Percentiles rank a stretch among this genome's conserved stretches.
These are phyloP conservation scores for Trametes coccinea DNA, from an alignment of 768 basidiomycete genomes.

Conservation along the genomic window DNA sequence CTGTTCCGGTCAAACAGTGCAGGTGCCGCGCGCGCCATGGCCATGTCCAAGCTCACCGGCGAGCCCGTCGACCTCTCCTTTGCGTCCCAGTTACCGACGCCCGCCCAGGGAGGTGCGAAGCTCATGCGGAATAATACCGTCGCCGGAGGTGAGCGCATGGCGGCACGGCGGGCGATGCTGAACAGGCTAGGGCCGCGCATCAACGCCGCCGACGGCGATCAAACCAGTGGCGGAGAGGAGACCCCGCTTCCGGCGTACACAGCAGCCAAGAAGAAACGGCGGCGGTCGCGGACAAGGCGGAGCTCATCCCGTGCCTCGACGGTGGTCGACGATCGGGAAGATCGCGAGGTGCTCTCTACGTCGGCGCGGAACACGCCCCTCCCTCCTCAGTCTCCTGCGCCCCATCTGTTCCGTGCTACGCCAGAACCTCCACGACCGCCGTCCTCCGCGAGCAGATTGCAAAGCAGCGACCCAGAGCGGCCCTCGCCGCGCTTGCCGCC, in stretches of 20 bases:
- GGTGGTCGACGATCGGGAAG: conserved; percentile 48
- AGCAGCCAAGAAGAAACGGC: conserved; percentile 48
- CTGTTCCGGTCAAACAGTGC: conserved; percentile 90
- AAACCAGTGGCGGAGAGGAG: conserved; percentile 38
- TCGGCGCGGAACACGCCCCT: conserved; percentile 59
- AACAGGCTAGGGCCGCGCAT: conserved; percentile 58
- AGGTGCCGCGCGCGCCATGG: conserved; percentile 67
- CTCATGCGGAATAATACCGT: conserved; percentile 73
- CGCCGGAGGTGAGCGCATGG: conserved; percentile 76
- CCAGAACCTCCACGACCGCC: conserved; percentile 25
- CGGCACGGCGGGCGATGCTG: conserved; percentile 68
- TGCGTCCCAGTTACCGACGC: conserved; percentile 42
- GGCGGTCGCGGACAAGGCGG: conserved; percentile 45
- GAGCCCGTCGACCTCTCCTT: conserved; percentile 59
- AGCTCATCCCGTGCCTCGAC: conserved; percentile 41
- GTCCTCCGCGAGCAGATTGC: conserved; percentile 16
- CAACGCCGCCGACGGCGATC: conserved; percentile 64
- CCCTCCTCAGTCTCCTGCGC: conserved; percentile 53
- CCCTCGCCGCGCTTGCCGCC: conserved; percentile 6
- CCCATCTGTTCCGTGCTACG: conserved; percentile 33
- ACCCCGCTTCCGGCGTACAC: conserved; percentile 34
- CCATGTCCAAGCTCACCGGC: conserved; percentile 85
- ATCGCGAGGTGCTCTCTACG: conserved; percentile 38
- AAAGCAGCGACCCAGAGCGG: conserved; percentile 13
- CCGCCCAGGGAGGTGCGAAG: conserved; percentile 47